These are phyloP conservation scores for Hibiscus mutabilis DNA, from an alignment of 345 rosid species.

Conservation along the genomic window DNA sequence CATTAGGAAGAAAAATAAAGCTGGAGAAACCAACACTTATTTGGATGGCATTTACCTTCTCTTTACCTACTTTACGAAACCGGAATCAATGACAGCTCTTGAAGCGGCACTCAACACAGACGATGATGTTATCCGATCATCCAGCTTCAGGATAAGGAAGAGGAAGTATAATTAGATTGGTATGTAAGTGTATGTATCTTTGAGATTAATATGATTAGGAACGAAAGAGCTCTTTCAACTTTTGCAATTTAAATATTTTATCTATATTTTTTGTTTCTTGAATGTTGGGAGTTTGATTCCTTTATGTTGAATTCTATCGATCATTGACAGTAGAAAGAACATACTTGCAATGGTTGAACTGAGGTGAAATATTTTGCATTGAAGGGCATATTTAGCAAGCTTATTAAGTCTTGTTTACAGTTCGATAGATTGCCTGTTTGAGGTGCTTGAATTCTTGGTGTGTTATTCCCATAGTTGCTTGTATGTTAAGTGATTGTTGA, in stretches of 20 bases:
- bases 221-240: neutral
- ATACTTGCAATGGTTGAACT: too few relatives aligned
- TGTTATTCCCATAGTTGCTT: neutral
- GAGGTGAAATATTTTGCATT: neutral
- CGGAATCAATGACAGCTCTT: conserved; percentile 54
- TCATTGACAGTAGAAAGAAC: too few relatives aligned
- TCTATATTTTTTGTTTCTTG: neutral
- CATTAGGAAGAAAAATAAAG: conserved; percentile 84
- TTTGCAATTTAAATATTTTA: conserved; percentile 6
- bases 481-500: neutral
- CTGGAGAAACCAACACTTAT: conserved; percentile 72
- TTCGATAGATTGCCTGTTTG: neutral
- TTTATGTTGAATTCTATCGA: too few relatives aligned
- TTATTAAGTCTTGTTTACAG: neutral
- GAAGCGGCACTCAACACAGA: conserved; percentile 47
- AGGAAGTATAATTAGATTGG: conserved; percentile 42
- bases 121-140: conserved; percentile 66
- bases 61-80: conserved; percentile 85
- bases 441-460: neutral
- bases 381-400: neutral
- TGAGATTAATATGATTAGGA: conserved; percentile 4
- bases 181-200: neutral
- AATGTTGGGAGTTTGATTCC: too few relatives aligned
- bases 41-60: conserved; percentile 84
- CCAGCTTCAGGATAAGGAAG: conserved; percentile 63